A percentile compares a stretch with the other conserved stretches of the same genome.
These are phyloP conservation scores for Aspergillus avenaceus DNA, from an alignment of 495 filamentous ascomycete species.

Conservation along the genomic window DNA sequence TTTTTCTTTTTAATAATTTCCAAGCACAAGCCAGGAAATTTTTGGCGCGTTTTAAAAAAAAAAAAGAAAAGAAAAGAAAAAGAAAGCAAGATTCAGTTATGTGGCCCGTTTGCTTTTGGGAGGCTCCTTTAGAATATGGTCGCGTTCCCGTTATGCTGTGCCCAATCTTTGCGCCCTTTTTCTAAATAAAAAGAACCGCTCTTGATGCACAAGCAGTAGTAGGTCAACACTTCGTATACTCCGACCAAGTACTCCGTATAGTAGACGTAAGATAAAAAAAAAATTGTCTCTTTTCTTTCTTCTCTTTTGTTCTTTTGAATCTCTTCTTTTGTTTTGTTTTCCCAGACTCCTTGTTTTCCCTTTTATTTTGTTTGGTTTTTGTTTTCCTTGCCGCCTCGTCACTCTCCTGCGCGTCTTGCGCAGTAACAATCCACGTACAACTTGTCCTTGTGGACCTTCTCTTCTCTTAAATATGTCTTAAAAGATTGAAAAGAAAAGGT, in stretches of 20 bases:
- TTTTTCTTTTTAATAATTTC: neutral
- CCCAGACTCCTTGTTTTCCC: constrained; percentile 11
- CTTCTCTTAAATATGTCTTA: constrained; percentile 28
- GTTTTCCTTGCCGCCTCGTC: constrained; percentile 11
- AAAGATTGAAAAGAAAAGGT: constrained; percentile 26
- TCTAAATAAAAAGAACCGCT: constrained; percentile 10
- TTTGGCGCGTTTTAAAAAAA: neutral
- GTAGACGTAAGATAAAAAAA: constrained; percentile 23
- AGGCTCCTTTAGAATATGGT: constrained; percentile 7
- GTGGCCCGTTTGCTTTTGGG: constrained; percentile 10
- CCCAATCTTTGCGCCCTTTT: constrained; percentile 11
- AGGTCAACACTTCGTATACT: constrained; percentile 23
- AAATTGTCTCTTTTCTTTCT: constrained; percentile 2
- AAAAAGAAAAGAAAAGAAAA: neutral
- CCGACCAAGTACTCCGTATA: constrained; percentile 21
- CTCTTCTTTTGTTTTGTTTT: constrained; percentile 9
- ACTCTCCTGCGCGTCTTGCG: constrained; percentile 13
- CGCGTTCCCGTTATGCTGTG: constrained; percentile 18
- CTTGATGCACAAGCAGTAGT: constrained; percentile 16
- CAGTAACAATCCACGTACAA: constrained; percentile 11
- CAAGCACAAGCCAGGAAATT: neutral
- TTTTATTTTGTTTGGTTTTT: constrained; percentile 7
- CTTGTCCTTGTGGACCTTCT: constrained; percentile 12
- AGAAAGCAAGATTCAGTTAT: neutral
- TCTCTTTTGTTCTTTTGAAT: constrained; percentile 4